Evolutionary conservation across 1,284 basidiomycete species (phyloP).

Genomic region (Trichosporon ovoides): DNA sequence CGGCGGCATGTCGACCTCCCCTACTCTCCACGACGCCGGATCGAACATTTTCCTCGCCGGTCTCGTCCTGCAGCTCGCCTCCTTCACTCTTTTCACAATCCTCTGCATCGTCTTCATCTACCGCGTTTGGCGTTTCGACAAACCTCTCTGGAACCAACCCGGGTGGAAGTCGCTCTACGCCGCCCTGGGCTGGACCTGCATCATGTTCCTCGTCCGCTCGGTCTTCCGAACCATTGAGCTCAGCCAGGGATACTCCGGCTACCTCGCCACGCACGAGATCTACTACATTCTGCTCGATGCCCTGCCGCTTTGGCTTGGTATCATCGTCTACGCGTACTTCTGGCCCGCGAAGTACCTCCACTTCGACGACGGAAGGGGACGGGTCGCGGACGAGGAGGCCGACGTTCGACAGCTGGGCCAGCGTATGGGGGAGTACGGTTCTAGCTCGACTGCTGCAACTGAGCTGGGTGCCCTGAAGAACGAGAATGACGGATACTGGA

Average conservation of each 20-base stretch:
- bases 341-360: slow-evolving; percentile 28
- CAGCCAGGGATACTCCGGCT: slow-evolving; percentile 59
- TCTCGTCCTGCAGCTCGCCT: slow-evolving; percentile 58
- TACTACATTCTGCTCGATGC: slow-evolving; percentile 66
- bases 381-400: not conserved
- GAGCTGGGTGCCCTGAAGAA: no score
- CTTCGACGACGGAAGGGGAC: not conserved
- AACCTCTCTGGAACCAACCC: slow-evolving; percentile 7
- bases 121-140: slow-evolving; percentile 48
- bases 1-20: slow-evolving; percentile 42
- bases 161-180: slow-evolving; percentile 60
- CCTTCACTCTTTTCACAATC: slow-evolving; percentile 58
- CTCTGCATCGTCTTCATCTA: slow-evolving; percentile 59
- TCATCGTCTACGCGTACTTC: slow-evolving; percentile 44
- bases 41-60: slow-evolving; percentile 58
- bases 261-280: slow-evolving; percentile 59
- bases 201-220: slow-evolving; percentile 55
- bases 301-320: slow-evolving; percentile 55
- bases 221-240: slow-evolving; percentile 63
- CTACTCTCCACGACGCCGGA: slow-evolving; percentile 37
- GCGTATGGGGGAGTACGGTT: no score
- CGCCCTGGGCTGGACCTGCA: slow-evolving; percentile 57
- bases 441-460: no score
- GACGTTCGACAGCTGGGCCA: no score
- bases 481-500: no score